These are phyloP conservation scores for Tolypocladium guangdongense DNA, from an alignment of 2,329 filamentous ascomycete genomes.

Conservation along the genomic window DNA sequence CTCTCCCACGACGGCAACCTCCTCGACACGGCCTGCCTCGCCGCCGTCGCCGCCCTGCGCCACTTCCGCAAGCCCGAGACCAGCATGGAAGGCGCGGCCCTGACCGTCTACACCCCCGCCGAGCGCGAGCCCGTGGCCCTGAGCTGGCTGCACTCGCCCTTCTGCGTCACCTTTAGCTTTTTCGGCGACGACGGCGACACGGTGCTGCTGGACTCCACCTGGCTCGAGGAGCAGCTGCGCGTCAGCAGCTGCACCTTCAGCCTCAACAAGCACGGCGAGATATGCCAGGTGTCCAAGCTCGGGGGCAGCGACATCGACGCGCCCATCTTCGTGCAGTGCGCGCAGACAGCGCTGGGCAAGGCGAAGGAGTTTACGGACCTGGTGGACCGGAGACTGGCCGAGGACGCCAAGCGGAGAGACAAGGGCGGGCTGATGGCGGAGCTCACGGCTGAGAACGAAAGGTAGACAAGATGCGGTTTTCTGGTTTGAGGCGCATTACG, in stretches of 20 bases:
- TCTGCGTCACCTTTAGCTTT: conserved; percentile 84
- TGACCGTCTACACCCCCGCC: conserved; percentile 73
- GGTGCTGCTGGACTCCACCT: conserved; percentile 59
- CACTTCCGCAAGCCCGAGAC: conserved; percentile 91
- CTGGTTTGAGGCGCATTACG: background rate
- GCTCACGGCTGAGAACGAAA: conserved; percentile 72
- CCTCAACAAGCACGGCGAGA: conserved; percentile 79
- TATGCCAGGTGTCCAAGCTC: conserved; percentile 85
- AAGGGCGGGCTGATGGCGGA: conserved; percentile 71
- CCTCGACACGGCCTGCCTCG: conserved; percentile 75
- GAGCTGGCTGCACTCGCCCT: conserved; percentile 82
- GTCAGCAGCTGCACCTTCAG: conserved; percentile 69
- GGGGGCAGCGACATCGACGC: conserved; percentile 78
- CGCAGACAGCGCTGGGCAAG: conserved; percentile 62
- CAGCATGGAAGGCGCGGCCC: conserved; percentile 69
- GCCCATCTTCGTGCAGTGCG: conserved; percentile 64
- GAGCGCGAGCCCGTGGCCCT: conserved; percentile 86
- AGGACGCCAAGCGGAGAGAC: conserved; percentile 69
- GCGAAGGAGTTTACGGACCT: conserved; percentile 69
- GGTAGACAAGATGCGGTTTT: conserved; percentile 18
- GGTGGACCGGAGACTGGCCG: conserved; percentile 61
- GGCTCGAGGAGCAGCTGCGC: conserved; percentile 66
- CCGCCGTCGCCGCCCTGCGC: conserved; percentile 75
- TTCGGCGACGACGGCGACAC: conserved; percentile 60
- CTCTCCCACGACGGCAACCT: conserved; percentile 86